Conservation (phyloP, 148 eudicot genomes). For the Dysphania ambrosioides region DNA sequence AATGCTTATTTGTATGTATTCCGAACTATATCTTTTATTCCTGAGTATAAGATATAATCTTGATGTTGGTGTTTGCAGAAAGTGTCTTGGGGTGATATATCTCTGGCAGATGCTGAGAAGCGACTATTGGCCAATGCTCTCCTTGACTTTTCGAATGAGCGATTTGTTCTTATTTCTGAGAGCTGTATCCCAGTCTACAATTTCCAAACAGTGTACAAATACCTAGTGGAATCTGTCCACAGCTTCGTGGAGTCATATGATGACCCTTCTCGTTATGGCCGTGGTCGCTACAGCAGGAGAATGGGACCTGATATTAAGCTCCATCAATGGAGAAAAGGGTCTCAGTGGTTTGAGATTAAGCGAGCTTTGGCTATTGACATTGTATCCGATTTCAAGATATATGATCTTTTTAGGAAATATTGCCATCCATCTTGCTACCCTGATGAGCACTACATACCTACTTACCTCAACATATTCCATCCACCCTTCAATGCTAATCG, state of each 20-base stretch:
- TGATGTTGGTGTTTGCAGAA: conserved; percentile 37
- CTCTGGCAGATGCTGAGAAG: conserved; percentile 70
- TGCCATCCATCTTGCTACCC: conserved; percentile 78
- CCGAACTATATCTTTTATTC: neutral
- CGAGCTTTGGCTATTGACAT: conserved; percentile 51
- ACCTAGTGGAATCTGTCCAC: conserved; percentile 55
- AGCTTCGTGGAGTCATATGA: conserved; percentile 73
- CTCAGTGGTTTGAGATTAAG: conserved; percentile 76
- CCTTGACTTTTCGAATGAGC: conserved; percentile 77
- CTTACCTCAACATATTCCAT: conserved; percentile 53
- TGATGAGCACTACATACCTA: conserved; percentile 80
- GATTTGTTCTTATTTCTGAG: conserved; percentile 73
- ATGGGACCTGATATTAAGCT: conserved; percentile 62
- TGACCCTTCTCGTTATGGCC: conserved; percentile 67
- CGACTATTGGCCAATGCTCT: conserved; percentile 81
- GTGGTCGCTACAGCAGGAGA: conserved; percentile 67
- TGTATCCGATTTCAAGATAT: conserved; percentile 63
- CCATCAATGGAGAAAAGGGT: conserved; percentile 76
- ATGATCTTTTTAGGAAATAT: conserved; percentile 50
- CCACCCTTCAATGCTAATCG: conserved; percentile 50
- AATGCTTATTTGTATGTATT: neutral
- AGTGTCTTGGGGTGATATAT: conserved; percentile 69
- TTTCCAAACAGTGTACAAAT: conserved; percentile 63
- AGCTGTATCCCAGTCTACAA: conserved; percentile 82
- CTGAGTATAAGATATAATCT: neutral